Evolutionary conservation across 306 rosid genomes (phyloP).

Genomic region (Ormosia emarginata): DNA sequence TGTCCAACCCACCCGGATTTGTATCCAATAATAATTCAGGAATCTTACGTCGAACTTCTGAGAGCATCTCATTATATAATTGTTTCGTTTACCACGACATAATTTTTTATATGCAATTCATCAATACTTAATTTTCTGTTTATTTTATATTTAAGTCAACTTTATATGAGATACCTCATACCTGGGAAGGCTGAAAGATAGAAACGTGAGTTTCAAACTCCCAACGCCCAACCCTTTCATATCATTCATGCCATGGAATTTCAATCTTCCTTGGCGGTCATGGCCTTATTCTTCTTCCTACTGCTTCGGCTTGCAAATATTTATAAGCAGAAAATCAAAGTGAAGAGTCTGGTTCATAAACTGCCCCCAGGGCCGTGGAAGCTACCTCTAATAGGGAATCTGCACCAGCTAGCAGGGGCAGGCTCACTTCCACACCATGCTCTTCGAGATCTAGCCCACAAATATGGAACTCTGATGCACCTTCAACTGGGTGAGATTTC

Average conservation of each 20-base stretch:
- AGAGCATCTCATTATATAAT: too few relatives aligned
- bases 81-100: too few relatives aligned
- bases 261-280: neutral
- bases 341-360: neutral
- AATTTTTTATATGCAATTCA: too few relatives aligned
- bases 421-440: conserved; percentile 31
- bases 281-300: neutral
- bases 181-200: too few relatives aligned
- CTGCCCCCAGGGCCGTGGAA: conserved; percentile 36
- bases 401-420: conserved; percentile 18
- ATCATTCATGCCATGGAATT: conserved; percentile 1
- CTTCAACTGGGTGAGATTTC: conserved; percentile 41
- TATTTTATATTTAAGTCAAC: too few relatives aligned
- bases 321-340: conserved; percentile 1
- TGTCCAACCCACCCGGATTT: too few relatives aligned
- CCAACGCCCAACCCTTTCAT: too few relatives aligned
- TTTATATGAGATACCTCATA: too few relatives aligned
- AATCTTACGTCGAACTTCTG: too few relatives aligned
- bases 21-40: too few relatives aligned
- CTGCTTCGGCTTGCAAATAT: neutral
- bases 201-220: neutral
- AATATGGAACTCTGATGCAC: conserved; percentile 49
- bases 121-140: too few relatives aligned
- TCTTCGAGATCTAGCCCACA: conserved; percentile 25
- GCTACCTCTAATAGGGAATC: conserved; percentile 30